Evolutionary conservation across 225 moss, liverwort and hornwort species (phyloP), one percentile per base, ranked within the genome.

Genomic region (Straminergon stramineum): DNA sequence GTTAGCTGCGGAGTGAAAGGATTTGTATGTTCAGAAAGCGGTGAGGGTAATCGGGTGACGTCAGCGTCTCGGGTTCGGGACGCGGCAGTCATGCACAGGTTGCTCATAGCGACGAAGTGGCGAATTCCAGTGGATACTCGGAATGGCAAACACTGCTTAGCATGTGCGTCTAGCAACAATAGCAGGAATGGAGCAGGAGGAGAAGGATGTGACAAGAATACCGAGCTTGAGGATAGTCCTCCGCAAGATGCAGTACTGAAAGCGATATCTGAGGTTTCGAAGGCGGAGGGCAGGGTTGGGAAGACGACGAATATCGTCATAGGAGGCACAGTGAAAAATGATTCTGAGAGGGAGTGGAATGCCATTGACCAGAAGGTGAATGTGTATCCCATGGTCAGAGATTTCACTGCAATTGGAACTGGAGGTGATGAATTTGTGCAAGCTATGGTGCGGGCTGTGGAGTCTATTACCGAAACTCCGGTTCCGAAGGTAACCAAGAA

Each of bases 381-480:
- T 82, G 91, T 92, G 55, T 95, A 95, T 53, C 94, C 94, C 30
- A 95, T 95, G 94, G 89, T 86, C 34, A 82, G 93, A 58, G 94
- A 94, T 16, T 95, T 95, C 80, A 95, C 95, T 6, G 95, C 94
- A 1, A 95, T 95, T 41, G 95, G 95, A 19, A 91, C 90, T 10
- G 95, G 95, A 43, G 95, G 95, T 3, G 95, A 95, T 43, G 95
- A 93, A 76, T 95, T 95, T 71, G 95, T 95, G 88, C 91, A 90
- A 61, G 95, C 94, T 10, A 95, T 95, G 95, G 95, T 95, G 90
- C 87, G 79, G 75, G 94, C 93, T 43, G 95, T 94, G 70, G 95
- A 95, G 90, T 93, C 93, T 30, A 86, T 95, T 34, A 90, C 92
- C 60, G 90, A 93, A 79, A 57, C 52, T 35, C 88, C 86, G 13